phyloP scores from a whole-genome alignment of 108 stramenopile genomes.

The Discostella pseudostelligera region DNA sequence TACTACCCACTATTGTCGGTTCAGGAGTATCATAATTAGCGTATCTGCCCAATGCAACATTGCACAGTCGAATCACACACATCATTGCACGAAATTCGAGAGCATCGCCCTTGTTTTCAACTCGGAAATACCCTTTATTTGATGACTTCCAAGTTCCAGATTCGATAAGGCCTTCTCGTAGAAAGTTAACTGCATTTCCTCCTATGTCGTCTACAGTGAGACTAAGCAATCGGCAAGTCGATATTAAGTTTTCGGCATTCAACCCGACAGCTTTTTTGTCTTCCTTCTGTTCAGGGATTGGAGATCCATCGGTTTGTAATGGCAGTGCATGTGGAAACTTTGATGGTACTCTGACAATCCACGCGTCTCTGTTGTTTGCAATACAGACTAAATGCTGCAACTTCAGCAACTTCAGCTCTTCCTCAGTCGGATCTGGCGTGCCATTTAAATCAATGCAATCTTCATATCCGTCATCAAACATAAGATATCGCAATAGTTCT shows the following conservation, averaged over 20 bases:
- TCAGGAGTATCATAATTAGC: slow-evolving; percentile 19
- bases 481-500: slow-evolving; percentile 60
- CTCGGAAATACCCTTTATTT: slow-evolving; percentile 23
- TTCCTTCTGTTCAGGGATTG: slow-evolving; percentile 5
- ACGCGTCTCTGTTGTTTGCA: slow-evolving; percentile 55
- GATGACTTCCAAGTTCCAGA: neutral
- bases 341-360: slow-evolving; percentile 58
- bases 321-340: slow-evolving; percentile 45
- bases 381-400: slow-evolving; percentile 55
- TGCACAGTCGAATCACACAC: slow-evolving; percentile 58
- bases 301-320: slow-evolving; percentile 7
- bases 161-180: slow-evolving; percentile 45
- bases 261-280: slow-evolving; percentile 47
- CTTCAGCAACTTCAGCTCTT: slow-evolving; percentile 71
- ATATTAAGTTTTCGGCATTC: slow-evolving; percentile 49
- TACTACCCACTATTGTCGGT: slow-evolving; percentile 19
- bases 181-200: slow-evolving; percentile 52
- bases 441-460: slow-evolving; percentile 47
- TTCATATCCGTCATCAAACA: slow-evolving; percentile 78
- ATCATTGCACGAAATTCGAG: slow-evolving; percentile 69
- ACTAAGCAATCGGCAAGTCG: slow-evolving; percentile 74
- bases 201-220: slow-evolving; percentile 61
- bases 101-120: slow-evolving; percentile 45
- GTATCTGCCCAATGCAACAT: slow-evolving; percentile 51
- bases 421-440: slow-evolving; percentile 7